Conservation (phyloP, 1,139 yeast species). For the Yamadazyma triangularis region DNA sequence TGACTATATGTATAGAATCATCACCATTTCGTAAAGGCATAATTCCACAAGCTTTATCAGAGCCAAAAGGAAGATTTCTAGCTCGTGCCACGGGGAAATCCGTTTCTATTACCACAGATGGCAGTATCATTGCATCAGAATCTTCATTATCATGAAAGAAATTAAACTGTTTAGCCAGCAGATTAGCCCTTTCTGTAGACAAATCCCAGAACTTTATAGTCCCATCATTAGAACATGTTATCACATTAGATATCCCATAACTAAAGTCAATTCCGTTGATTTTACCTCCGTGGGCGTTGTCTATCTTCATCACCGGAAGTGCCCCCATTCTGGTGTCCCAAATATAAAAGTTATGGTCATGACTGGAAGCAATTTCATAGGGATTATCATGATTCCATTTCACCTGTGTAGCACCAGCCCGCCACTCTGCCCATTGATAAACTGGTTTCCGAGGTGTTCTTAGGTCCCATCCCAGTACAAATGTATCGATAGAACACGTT, state of each 20-base stretch:
- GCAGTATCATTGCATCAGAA: constrained; percentile 20
- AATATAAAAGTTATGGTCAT: constrained; percentile 70
- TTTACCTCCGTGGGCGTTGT: constrained; percentile 70
- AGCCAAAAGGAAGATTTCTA: constrained; percentile 82
- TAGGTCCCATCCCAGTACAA: constrained; percentile 87
- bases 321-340: constrained; percentile 92
- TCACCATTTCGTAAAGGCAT: constrained; percentile 90
- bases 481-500: constrained; percentile 89
- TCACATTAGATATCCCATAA: constrained; percentile 52
- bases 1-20: constrained; percentile 66
- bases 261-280: constrained; percentile 87
- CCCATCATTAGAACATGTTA: constrained; percentile 83
- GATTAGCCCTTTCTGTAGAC: constrained; percentile 20
- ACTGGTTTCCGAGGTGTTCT: constrained; percentile 71
- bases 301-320: constrained; percentile 60
- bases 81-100: constrained; percentile 89
- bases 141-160: constrained; percentile 18
- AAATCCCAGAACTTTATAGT: constrained; percentile 88
- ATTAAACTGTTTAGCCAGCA: constrained; percentile 15
- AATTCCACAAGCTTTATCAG: constrained; percentile 69
- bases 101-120: constrained; percentile 60
- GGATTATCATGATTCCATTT: constrained; percentile 85
- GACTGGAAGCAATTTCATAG: constrained; percentile 77
- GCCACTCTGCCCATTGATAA: constrained; percentile 83
- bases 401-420: constrained; percentile 91